phyloP scores from a whole-genome alignment of 306 rosid genomes.

The Citrullus mucosospermus region DNA sequence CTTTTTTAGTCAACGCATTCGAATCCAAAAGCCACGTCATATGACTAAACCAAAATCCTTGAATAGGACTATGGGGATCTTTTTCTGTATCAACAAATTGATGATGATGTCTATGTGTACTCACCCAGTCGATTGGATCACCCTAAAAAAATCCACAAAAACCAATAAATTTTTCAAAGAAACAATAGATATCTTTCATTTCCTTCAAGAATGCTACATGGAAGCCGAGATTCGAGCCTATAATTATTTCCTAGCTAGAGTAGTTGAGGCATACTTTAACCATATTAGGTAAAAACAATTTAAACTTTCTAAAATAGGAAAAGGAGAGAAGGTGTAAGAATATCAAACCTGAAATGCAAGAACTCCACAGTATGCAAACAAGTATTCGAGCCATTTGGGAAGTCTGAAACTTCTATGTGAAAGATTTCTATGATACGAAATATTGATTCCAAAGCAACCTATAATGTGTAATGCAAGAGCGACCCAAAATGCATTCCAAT shows the following conservation, averaged over 20 bases:
- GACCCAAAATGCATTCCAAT: constrained; percentile 46
- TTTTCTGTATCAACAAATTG: constrained; percentile 69
- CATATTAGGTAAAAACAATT: no score
- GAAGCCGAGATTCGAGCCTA: no score
- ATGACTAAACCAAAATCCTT: no score
- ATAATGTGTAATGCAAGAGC: constrained; percentile 39
- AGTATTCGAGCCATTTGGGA: constrained; percentile 25
- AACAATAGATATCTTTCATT: no score
- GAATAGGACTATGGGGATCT: constrained; percentile 42
- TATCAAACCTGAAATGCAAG: constrained; percentile 59
- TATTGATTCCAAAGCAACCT: constrained; percentile 53
- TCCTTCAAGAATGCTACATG: no score
- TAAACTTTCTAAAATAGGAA: no score
- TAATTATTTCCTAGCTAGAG: no score
- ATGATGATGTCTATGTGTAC: constrained; percentile 81
- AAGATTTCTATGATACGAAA: constrained; percentile 70
- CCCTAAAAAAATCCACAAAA: constrained; percentile 32
- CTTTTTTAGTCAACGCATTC: neutral
- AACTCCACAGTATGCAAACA: constrained; percentile 52
- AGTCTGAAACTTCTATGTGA: constrained; percentile 75
- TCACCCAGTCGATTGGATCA: constrained; percentile 80
- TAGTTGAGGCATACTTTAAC: no score
- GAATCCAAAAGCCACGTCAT: neutral
- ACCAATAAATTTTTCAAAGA: no score
- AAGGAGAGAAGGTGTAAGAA: no score